Evolutionary conservation across 2,329 filamentous ascomycete species (phyloP).

Genomic region (Exserohilum turcica): DNA sequence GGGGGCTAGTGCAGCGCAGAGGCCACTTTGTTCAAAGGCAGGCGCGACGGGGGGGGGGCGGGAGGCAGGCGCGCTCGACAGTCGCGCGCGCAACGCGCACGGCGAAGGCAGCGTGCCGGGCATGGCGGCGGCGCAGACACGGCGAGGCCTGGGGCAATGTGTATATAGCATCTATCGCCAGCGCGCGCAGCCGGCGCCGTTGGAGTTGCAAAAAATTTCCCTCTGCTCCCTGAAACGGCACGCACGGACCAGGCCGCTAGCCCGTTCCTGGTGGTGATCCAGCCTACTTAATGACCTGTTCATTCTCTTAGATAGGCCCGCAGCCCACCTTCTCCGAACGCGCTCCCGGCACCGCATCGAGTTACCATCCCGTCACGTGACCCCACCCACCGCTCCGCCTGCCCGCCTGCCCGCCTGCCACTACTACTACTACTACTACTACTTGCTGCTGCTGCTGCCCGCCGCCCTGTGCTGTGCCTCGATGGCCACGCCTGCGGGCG

Average conservation of each 20-base stretch:
- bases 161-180: neutral
- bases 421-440: too few species aligned
- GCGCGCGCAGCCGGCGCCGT: constrained; percentile 25
- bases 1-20: constrained; percentile 25
- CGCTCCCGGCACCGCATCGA: constrained; percentile 34
- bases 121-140: too few species aligned
- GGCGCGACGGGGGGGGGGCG: constrained; percentile 15
- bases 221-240: constrained; percentile 35
- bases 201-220: constrained; percentile 36
- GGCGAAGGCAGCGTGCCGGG: neutral
- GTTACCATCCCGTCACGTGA: constrained; percentile 35
- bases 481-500: constrained; percentile 31
- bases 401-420: neutral
- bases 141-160: too few species aligned
- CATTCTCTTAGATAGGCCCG: constrained; percentile 35
- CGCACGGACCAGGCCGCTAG: constrained; percentile 26
- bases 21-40: constrained; percentile 27
- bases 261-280: constrained; percentile 22
- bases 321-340: constrained; percentile 38
- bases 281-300: constrained; percentile 26
- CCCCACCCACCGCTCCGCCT: constrained; percentile 3
- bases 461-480: too few species aligned
- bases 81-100: neutral
- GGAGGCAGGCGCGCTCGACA: constrained; percentile 2
- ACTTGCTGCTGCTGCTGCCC: too few species aligned